These are phyloP conservation scores for Penicillium silybi DNA, from an alignment of 495 filamentous ascomycete species.

Conservation along the genomic window DNA sequence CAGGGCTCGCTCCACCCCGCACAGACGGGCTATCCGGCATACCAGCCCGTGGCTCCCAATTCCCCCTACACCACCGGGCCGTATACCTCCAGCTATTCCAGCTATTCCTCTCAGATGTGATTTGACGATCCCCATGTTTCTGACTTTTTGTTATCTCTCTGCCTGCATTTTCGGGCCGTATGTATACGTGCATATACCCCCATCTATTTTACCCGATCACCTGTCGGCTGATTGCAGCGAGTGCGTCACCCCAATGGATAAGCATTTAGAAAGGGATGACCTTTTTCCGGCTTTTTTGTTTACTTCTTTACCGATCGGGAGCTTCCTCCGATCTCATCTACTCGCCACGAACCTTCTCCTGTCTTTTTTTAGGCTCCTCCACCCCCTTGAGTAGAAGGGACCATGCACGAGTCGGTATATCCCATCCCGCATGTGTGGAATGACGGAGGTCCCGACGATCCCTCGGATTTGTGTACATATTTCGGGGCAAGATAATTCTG, in stretches of 20 bases:
- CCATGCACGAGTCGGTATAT: background rate
- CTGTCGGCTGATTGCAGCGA: slow-evolving; percentile 7
- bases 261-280: slow-evolving; percentile 14
- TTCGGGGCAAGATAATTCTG: slow-evolving; percentile 11
- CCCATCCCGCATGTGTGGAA: slow-evolving; percentile 12
- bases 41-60: slow-evolving; percentile 16
- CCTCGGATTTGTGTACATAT: slow-evolving; percentile 12
- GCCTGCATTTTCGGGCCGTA: slow-evolving; percentile 1
- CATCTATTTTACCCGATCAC: slow-evolving; percentile 1
- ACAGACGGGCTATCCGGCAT: slow-evolving; percentile 12
- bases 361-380: background rate
- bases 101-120: slow-evolving; percentile 25
- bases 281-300: background rate
- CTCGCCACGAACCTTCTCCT: background rate
- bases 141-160: background rate
- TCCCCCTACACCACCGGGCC: background rate
- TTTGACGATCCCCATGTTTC: slow-evolving; percentile 1
- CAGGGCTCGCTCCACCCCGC: slow-evolving; percentile 15
- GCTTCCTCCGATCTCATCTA: background rate
- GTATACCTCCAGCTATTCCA: slow-evolving; percentile 13
- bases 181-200: slow-evolving; percentile 18
- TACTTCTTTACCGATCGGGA: background rate
- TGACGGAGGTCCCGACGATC: slow-evolving; percentile 8
- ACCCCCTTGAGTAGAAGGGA: background rate
- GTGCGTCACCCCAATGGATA: slow-evolving; percentile 12